Evolutionary conservation across 2,329 filamentous ascomycete species (phyloP), one percentile per base, ranked within the genome.

Genomic region (Penicillium italicum): DNA sequence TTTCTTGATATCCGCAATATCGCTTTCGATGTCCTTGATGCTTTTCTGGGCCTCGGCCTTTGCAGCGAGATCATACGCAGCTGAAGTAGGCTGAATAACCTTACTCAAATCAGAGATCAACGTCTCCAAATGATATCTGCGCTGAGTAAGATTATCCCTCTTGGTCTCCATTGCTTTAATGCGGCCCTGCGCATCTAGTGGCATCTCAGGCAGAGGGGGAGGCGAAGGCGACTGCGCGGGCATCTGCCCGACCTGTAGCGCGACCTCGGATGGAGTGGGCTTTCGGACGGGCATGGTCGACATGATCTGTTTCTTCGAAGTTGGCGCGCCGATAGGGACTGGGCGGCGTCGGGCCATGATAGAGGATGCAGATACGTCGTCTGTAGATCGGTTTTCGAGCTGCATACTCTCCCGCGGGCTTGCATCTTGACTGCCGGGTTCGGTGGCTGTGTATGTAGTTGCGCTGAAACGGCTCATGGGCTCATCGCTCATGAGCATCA

Each of bases 81-180:
- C 77, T 37, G 90, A 78, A 59, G 82, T 84, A 34, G 81, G 85
- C 38, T 88, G 88, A 79, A 91, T 88, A 56, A 91, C 80, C 70
- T 90, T 85, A 56, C 86, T 90, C 79, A 93, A 86, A 71, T 93
- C 88, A 60, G 82, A 79, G 69, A 94, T 89, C 58, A 87, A 85
- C 24, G 80, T 85, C 68, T 84, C 82, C 66, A 93, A 84, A 73
- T 92, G 93, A 58, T 81, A 78, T 52, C 86, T 84, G 42, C 89
- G 84, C 66, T 88, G 85, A 1, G 79, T 77, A 8, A 94, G 80
- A 46, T 82, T 80, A 40, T 85, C 79, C 30, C 89, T 82, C 64
- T 84, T 82, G 5, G 85, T 83, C 65, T 88, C 83, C 24, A 94
- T 79, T 57, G 82, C 79, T 10, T 84, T 80, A 16, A 93, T 83